phyloP scores from a whole-genome alignment of 345 rosid species.

The Salix udensis region DNA sequence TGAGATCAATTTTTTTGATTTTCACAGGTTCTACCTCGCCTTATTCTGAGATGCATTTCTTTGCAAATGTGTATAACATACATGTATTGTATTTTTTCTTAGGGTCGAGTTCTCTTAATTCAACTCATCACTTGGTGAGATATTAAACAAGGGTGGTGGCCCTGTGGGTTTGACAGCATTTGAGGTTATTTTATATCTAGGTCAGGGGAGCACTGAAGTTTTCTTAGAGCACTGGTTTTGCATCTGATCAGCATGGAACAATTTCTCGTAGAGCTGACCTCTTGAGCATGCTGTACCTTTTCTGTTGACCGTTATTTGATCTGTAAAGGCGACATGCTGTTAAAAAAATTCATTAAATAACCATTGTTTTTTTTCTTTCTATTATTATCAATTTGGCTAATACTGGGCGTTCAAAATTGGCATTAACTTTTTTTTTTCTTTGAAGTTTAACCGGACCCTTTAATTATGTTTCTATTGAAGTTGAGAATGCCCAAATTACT shows the following conservation, averaged over 20 bases:
- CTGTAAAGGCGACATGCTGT: constrained; percentile 43
- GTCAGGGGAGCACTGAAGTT: constrained; percentile 12
- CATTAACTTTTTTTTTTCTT: no score
- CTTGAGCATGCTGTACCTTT: constrained; percentile 40
- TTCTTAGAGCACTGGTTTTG: constrained; percentile 16
- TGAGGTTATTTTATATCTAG: constrained; percentile 2
- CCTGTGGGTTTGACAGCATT: constrained; percentile 19
- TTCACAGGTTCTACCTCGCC: constrained; percentile 11
- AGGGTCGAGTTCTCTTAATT: constrained; percentile 23
- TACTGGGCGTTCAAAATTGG: not conserved
- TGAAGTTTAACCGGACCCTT: no score
- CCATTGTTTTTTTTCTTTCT: not conserved
- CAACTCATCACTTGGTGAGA: constrained; percentile 23
- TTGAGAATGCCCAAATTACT: no score
- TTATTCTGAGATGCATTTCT: constrained; percentile 34
- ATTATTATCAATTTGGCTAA: constrained; percentile 2
- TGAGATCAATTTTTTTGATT: constrained; percentile 11
- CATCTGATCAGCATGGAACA: constrained; percentile 25
- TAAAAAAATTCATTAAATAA: constrained; percentile 28
- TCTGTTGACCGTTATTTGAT: constrained; percentile 26
- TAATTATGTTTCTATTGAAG: no score
- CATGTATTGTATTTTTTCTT: constrained; percentile 16
- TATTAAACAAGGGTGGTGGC: constrained; percentile 21
- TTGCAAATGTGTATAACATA: constrained; percentile 55
- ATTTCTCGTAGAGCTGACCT: constrained; percentile 21